Evolutionary conservation across 306 rosid genomes (phyloP), one percentile per base, ranked within the genome.

Genomic region (Hippophae rhamnoides): DNA sequence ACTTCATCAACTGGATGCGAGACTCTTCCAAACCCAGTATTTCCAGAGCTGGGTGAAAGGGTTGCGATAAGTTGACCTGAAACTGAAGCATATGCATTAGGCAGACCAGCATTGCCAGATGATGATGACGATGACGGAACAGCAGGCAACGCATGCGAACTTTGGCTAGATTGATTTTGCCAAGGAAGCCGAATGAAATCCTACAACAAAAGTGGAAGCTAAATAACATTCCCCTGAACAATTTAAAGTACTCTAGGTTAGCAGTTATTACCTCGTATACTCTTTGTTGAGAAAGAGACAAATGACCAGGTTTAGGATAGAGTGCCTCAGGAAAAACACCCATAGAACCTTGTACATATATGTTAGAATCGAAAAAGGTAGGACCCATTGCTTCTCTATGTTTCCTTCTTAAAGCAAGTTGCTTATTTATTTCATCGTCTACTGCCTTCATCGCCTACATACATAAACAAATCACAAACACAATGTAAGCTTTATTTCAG

Each of bases 141-240:
- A 56, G 81, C 74, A 70, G 95, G 79, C 74, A 78, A 63, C 45
- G 84, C 74, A 65, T 79, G 83, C 18, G 96, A 76, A 72, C 72
- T 77, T 76, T 82, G 99, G 69, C 76, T 74, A 49, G 93, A 80
- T 68, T 84, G 97, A 66, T 76, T 93, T 86, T 93, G 95, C 97
- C 94, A 88, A 3, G 99, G 95, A 78, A 93, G 97, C 62, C 95
- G 89, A 67, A 93, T 90, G 74, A 93, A 93, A 77, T 93, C 99
- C 99, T 88, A 56, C 38, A 58, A 53, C 76, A 64, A 55, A 65
- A 53, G 45, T 5, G 6, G 8, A 9, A 63, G 18, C 62, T 41
- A 14, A 52, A 41, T 45, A 43, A 26, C 46, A 50, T 62, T 74
- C 31, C 70, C 62, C 7, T 13, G 52, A 46, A 55, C 42, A 63